Evolutionary conservation across 2,329 filamentous ascomycete genomes (phyloP).

Genomic region (Penicillium olsonii): DNA sequence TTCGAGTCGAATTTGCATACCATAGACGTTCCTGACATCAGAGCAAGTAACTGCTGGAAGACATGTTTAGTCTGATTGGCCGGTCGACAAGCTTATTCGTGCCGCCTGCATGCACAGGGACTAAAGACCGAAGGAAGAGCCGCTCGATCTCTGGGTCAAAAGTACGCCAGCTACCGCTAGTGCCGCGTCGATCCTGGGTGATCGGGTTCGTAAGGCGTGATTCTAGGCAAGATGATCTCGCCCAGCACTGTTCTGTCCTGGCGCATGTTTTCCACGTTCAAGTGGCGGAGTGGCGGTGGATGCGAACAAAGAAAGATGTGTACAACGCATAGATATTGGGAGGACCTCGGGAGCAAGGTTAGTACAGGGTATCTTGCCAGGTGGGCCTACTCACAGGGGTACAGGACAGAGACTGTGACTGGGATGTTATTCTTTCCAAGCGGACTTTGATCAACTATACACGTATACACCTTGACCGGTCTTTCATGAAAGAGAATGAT

Average conservation of each 20-base stretch:
- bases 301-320: constrained; percentile 5
- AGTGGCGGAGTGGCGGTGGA: neutral
- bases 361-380: too few species aligned
- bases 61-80: too few species aligned
- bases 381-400: neutral
- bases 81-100: neutral
- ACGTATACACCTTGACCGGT: too few species aligned
- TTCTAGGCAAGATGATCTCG: too few species aligned
- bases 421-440: neutral
- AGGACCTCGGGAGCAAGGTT: too few species aligned
- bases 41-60: too few species aligned
- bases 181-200: neutral
- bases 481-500: too few species aligned
- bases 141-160: too few species aligned
- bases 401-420: neutral
- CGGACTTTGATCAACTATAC: neutral
- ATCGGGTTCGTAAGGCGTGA: too few species aligned
- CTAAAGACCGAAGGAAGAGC: too few species aligned
- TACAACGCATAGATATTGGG: neutral
- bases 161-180: neutral
- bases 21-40: neutral
- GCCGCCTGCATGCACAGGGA: neutral
- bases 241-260: neutral
- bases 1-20: neutral
- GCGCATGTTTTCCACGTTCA: neutral